Evolutionary conservation across 2,329 filamentous ascomycete species (phyloP).

Genomic region (Trichoderma lentiforme): DNA sequence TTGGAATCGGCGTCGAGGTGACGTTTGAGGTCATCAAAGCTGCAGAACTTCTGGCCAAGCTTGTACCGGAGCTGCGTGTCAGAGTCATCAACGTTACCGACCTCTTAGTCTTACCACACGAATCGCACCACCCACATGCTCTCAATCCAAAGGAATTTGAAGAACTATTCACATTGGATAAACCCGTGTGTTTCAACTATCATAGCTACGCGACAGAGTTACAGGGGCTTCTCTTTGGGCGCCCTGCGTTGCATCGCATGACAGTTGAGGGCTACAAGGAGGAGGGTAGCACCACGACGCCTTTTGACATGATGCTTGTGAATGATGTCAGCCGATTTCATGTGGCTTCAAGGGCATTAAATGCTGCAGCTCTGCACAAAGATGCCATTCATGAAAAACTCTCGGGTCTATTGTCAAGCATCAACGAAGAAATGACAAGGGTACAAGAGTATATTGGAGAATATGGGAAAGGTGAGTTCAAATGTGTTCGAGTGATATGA

Average conservation of each 20-base stretch:
- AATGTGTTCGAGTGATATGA: no score
- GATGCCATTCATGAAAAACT: background rate
- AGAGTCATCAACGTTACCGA: slow-evolving; percentile 58
- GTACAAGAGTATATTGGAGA: background rate
- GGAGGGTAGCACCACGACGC: slow-evolving; percentile 64
- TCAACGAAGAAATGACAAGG: background rate
- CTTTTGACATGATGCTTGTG: slow-evolving; percentile 58
- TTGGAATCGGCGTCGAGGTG: slow-evolving; percentile 52
- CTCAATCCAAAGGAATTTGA: slow-evolving; percentile 51
- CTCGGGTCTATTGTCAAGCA: background rate
- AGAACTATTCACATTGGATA: slow-evolving; percentile 55
- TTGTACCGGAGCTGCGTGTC: slow-evolving; percentile 51
- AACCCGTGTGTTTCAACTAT: slow-evolving; percentile 62
- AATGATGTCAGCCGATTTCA: slow-evolving; percentile 60
- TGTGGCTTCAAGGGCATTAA: slow-evolving; percentile 13
- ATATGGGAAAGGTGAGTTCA: background rate
- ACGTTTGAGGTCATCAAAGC: slow-evolving; percentile 64
- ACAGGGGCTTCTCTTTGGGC: slow-evolving; percentile 58
- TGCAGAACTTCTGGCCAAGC: slow-evolving; percentile 50
- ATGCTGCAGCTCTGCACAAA: background rate
- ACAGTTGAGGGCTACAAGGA: slow-evolving; percentile 59
- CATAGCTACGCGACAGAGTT: slow-evolving; percentile 62
- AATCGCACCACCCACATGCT: slow-evolving; percentile 57
- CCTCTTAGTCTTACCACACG: slow-evolving; percentile 57
- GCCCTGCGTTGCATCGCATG: slow-evolving; percentile 49